Evolutionary conservation across 2,329 filamentous ascomycete genomes (phyloP), one percentile per base, ranked within the genome.

Genomic region (Pseudofabraea citricarpa): DNA sequence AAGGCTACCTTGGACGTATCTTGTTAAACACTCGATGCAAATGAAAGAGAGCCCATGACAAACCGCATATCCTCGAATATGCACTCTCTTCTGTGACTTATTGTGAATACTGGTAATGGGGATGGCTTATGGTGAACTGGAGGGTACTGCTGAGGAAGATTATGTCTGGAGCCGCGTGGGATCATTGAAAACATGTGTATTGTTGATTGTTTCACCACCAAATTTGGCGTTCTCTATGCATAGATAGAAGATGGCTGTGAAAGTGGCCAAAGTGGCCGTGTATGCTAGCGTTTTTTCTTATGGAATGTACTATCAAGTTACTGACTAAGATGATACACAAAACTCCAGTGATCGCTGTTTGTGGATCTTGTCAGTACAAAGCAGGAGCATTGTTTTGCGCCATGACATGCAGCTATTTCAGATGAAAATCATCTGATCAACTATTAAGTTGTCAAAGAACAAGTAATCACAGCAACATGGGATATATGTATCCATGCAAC

Each of bases 1-100:
- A 94, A 93, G 76, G 87, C 85, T 29, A 71, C 70, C 48, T 70
- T 81, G 57, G 78, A 83, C 60, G 76, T 75, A 57, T 64, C 56
- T 48, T 90, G 85, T 70, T 81, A 80, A 72, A 48, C 35, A 31
- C 35, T 40, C 36, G 20, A 29, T 41, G 27, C 40, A 47, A 43
- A 18, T n/a, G 22, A 49, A 50, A 51, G 55, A 56, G 56, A 51
- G 50, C 53, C 41, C 46, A 29, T 41, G 55, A 54, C 52, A 60
- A 59, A 40, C 32, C 41, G 43, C 40, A 48, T 23, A 13, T 22
- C 9, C 10, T 13, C 35, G 51, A 36, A 54, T 47, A 49, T 50
- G 56, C 47, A 45, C 41, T 51, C 48, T 55, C 56, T 49, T 51
- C 45, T 46, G 38, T 47, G 36, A 50, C 33, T 45, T 43, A 37